Evolutionary conservation across 306 rosid genomes (phyloP).

Genomic region (Cercis canadensis): DNA sequence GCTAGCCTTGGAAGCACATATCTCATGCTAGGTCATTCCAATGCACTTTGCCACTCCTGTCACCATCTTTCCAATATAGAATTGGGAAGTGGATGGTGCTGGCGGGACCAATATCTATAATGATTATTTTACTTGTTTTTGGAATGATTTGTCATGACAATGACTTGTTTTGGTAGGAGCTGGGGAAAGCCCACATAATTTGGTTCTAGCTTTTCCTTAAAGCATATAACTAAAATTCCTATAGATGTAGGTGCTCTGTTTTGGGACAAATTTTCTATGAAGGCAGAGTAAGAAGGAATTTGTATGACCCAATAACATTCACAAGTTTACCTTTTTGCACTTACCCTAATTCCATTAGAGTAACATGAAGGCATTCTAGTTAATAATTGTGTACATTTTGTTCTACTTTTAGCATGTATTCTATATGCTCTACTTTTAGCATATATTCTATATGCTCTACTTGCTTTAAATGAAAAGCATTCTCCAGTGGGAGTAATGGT

Average conservation of each 20-base stretch:
- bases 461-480: conserved; percentile 22
- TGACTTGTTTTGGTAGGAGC: conserved; percentile 29
- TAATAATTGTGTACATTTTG: too few species aligned
- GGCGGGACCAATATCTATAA: conserved; percentile 31
- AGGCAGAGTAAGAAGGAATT: conserved; percentile 26
- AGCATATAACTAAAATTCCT: conserved; percentile 30
- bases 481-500: conserved; percentile 21
- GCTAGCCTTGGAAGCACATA: conserved; percentile 32
- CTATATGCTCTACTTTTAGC: conserved; percentile 33
- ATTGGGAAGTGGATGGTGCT: conserved; percentile 46
- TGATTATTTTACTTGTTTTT: not conserved
- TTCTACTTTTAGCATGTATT: conserved; percentile 44
- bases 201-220: conserved; percentile 33
- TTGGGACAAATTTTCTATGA: conserved; percentile 22
- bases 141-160: conserved; percentile 33
- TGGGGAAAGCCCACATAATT: conserved; percentile 26
- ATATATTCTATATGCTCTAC: conserved; percentile 37
- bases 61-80: conserved; percentile 46
- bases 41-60: conserved; percentile 48
- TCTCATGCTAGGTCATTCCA: conserved; percentile 31
- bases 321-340: conserved; percentile 5
- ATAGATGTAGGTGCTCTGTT: conserved; percentile 28
- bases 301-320: conserved; percentile 26
- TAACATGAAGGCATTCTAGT: conserved; percentile 24
- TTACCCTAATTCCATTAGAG: conserved; percentile 24